Evolutionary conservation across 2,329 filamentous ascomycete genomes (phyloP), one percentile per base, ranked within the genome.

Genomic region (Colletotrichum somersetense): DNA sequence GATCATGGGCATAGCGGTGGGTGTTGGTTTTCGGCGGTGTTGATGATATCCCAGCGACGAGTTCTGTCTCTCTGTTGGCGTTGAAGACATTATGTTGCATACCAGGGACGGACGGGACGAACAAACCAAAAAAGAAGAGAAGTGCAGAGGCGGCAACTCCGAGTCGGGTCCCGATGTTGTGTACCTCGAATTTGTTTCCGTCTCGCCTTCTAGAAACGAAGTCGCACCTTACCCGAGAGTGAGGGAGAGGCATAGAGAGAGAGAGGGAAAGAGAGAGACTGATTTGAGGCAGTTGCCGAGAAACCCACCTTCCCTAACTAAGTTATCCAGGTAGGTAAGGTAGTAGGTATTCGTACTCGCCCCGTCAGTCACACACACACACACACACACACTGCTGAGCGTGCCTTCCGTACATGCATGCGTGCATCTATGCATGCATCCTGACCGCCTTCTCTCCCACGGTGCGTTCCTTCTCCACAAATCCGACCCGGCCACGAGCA

Each of bases 391-490:
- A 26, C 26, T 46, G 58, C 30, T 23, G 42, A 35, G 40, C 20
- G 58, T 46, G 40, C 23, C 14, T 61, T n/a, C 26, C 38, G 16
- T 42, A 20, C 8, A 46, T n/a, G 42, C 55, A 26, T 66, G 44
- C 8, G n/a, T 46, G 42, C 55, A 26, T 66, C 33, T 3, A 30
- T 30, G 44, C 8, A 46, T 46, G 42, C 55, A 26, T 66, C 33
- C 42, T 69, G 69, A 72, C 69, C 69, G 69, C 69, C 69, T 69
- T 69, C 66, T 68, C 46, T 50, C 44, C 53, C 11, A 38, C 33
- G 33, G 33, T n/a, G 53, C 53, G 30, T 38, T 52, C 55, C 50
- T 30, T 72, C 68, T 67, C 65, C 57, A 71, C 64, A 67, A 67
- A 71, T 67, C 68, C 50, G 30, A 62, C 42, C 52, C 50, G 42